Evolutionary conservation across 2,329 filamentous ascomycete genomes (phyloP).

Genomic region (Didymella segeticola): DNA sequence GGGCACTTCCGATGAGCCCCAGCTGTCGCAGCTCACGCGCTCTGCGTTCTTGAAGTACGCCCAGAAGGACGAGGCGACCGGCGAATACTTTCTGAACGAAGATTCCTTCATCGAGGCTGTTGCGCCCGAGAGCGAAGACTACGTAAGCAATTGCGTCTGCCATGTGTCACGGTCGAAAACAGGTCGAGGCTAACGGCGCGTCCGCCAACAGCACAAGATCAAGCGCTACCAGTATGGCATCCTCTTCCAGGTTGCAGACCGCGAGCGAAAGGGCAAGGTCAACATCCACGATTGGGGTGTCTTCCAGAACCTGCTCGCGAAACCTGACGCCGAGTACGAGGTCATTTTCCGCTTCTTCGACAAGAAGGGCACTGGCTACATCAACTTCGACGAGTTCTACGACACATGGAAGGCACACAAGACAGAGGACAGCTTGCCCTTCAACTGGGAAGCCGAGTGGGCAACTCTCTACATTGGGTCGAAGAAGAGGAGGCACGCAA

Average conservation of each 20-base stretch:
- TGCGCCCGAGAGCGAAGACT: constrained; percentile 86
- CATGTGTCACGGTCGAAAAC: constrained; percentile 20
- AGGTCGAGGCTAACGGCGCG: constrained; percentile 38
- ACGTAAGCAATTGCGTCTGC: constrained; percentile 66
- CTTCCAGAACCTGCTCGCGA: constrained; percentile 91
- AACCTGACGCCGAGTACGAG: constrained; percentile 97
- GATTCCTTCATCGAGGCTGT: constrained; percentile 92
- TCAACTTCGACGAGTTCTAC: constrained; percentile 90
- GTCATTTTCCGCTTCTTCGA: constrained; percentile 98
- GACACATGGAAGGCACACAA: constrained; percentile 87
- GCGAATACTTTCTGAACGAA: constrained; percentile 79
- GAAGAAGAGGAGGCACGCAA: constrained; percentile 84
- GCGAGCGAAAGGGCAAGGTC: constrained; percentile 74
- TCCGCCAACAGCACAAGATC: constrained; percentile 82
- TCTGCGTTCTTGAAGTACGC: constrained; percentile 79
- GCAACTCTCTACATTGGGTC: constrained; percentile 91
- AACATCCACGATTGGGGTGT: constrained; percentile 85
- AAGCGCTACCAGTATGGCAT: constrained; percentile 94
- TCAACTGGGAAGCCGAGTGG: constrained; percentile 98
- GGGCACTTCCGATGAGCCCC: constrained; percentile 63
- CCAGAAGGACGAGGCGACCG: constrained; percentile 73
- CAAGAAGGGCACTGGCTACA: constrained; percentile 78
- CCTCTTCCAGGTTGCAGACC: constrained; percentile 90
- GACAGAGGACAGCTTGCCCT: constrained; percentile 82
- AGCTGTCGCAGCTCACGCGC: constrained; percentile 77